These are phyloP conservation scores for Mollisiaceae sp. DNA, from an alignment of 2,329 filamentous ascomycete species.

Conservation along the genomic window DNA sequence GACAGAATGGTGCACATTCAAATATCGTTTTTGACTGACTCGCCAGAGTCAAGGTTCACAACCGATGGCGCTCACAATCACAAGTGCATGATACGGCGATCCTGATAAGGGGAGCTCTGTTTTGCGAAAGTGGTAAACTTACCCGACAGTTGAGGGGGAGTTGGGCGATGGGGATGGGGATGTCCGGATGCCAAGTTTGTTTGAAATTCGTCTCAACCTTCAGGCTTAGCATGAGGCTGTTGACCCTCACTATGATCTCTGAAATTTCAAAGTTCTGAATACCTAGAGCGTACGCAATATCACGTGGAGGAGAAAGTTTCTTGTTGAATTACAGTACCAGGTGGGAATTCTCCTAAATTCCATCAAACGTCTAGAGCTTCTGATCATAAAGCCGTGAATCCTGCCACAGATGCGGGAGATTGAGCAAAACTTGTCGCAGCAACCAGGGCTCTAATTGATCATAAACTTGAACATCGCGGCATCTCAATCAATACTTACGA, in stretches of 20 bases:
- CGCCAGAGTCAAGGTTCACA: background rate
- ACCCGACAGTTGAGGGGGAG: background rate
- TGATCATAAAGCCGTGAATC: background rate
- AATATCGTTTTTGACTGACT: background rate
- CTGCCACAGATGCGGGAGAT: background rate
- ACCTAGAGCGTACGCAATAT: background rate
- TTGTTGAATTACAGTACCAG: background rate
- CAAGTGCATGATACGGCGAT: background rate
- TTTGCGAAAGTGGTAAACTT: background rate
- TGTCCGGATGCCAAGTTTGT: background rate
- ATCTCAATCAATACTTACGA: background rate
- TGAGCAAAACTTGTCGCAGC: too few species aligned
- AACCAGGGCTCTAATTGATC: background rate
- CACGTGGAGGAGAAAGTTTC: background rate
- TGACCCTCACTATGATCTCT: background rate
- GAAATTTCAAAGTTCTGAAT: background rate
- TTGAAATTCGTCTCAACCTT: conserved; percentile 10
- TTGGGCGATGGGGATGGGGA: background rate
- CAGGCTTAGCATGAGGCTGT: background rate
- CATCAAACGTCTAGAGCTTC: background rate
- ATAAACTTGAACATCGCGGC: background rate
- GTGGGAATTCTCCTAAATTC: background rate
- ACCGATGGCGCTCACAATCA: background rate
- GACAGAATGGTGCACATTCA: background rate
- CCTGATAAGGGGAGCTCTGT: background rate